Evolutionary conservation across 371 early-diverging fungal species (phyloP).

Genomic region (Mortierella sp.): DNA sequence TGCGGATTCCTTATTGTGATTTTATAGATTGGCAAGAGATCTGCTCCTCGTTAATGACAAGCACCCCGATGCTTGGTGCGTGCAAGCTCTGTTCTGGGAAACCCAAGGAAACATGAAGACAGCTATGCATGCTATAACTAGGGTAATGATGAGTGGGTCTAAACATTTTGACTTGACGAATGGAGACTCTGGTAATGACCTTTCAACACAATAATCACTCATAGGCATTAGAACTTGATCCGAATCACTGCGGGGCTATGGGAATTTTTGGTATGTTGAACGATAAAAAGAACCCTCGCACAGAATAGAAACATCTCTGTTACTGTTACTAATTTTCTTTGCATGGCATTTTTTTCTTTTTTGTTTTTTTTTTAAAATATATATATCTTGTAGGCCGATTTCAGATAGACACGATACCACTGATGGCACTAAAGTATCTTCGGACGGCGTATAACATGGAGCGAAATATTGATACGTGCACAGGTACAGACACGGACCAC

Average conservation of each 20-base stretch:
- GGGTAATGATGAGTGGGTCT: constrained; percentile 7
- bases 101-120: constrained; percentile 16
- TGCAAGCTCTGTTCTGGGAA: constrained; percentile 30
- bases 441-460: constrained; percentile 22
- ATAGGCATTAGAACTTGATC: constrained; percentile 25
- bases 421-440: constrained; percentile 21
- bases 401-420: constrained; percentile 9
- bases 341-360: neutral
- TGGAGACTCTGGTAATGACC: neutral
- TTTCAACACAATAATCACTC: neutral
- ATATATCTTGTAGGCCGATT: constrained; percentile 26
- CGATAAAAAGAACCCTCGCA: too few species aligned
- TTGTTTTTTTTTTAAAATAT: too few species aligned
- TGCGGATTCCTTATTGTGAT: neutral
- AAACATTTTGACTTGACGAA: neutral
- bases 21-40: constrained; percentile 23
- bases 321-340: too few species aligned
- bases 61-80: constrained; percentile 45
- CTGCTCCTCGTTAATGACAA: constrained; percentile 22
- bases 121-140: constrained; percentile 23
- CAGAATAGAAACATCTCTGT: too few species aligned
- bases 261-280: constrained; percentile 12
- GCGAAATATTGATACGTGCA: constrained; percentile 24
- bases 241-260: constrained; percentile 36
- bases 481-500: constrained; percentile 19